These are phyloP conservation scores for Inga laurina DNA, from an alignment of 306 rosid genomes.

Conservation along the genomic window DNA sequence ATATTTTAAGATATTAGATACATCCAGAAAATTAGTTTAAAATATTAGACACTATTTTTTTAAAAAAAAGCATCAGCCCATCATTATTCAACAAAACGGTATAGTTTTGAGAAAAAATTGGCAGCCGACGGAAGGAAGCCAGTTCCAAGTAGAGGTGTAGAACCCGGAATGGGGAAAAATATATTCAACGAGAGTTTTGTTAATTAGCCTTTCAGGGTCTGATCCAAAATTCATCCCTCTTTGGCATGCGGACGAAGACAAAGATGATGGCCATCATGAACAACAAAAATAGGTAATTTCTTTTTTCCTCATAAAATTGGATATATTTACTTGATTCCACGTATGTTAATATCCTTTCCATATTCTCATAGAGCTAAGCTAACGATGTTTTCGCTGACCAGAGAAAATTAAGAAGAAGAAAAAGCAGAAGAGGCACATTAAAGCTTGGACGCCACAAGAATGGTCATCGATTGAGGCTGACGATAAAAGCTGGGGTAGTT, in stretches of 20 bases:
- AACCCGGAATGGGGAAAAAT: background rate
- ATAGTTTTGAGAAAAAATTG: too few species aligned
- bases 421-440: background rate
- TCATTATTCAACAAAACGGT: too few species aligned
- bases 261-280: background rate
- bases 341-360: background rate
- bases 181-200: background rate
- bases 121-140: too few species aligned
- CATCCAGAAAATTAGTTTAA: too few species aligned
- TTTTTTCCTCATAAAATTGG: background rate
- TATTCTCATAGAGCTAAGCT: background rate
- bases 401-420: background rate
- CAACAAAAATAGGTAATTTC: background rate
- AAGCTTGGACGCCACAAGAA: background rate
- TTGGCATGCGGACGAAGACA: background rate
- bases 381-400: background rate
- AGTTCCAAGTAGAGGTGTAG: too few species aligned
- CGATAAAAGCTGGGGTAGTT: constrained; percentile 21
- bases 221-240: background rate
- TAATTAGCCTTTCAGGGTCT: background rate
- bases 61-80: too few species aligned
- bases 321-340: background rate
- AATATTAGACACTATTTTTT: too few species aligned
- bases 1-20: too few species aligned
- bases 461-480: background rate